Conservation (phyloP, 192 early-diverging fungal genomes). For the Coemansia sp. region DNA sequence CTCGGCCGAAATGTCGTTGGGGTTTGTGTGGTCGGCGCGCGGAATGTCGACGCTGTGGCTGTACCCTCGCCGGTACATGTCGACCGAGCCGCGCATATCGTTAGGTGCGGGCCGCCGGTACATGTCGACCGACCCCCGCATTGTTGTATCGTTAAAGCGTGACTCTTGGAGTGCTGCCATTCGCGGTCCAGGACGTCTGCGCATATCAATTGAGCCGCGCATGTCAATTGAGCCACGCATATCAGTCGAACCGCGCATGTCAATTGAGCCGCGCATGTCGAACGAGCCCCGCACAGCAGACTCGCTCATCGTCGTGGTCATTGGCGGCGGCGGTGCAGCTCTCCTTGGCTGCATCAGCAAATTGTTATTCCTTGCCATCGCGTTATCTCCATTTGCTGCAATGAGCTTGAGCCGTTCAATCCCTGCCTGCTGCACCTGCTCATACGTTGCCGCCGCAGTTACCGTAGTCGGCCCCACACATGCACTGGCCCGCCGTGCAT, state of each 20-base stretch:
- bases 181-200: no score
- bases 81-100: constrained; percentile 12
- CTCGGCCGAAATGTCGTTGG: constrained; percentile 21
- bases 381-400: neutral
- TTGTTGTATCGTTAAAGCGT: no score
- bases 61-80: constrained; percentile 14
- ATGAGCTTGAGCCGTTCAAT: constrained; percentile 17
- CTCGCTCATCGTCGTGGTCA: constrained; percentile 6
- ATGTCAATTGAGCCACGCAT: neutral
- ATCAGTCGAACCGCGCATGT: neutral
- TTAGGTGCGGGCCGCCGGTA: neutral
- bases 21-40: constrained; percentile 21
- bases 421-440: constrained; percentile 14
- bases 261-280: neutral
- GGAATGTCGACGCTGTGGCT: constrained; percentile 45
- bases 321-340: constrained; percentile 6
- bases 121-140: neutral
- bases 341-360: constrained; percentile 5
- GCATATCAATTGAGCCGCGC: no score
- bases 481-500: constrained; percentile 5
- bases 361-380: neutral
- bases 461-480: neutral
- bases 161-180: no score
- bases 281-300: neutral
- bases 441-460: neutral